These are phyloP conservation scores for Bondarzewia mesenterica DNA, from an alignment of 1,284 basidiomycete genomes.

Conservation along the genomic window DNA sequence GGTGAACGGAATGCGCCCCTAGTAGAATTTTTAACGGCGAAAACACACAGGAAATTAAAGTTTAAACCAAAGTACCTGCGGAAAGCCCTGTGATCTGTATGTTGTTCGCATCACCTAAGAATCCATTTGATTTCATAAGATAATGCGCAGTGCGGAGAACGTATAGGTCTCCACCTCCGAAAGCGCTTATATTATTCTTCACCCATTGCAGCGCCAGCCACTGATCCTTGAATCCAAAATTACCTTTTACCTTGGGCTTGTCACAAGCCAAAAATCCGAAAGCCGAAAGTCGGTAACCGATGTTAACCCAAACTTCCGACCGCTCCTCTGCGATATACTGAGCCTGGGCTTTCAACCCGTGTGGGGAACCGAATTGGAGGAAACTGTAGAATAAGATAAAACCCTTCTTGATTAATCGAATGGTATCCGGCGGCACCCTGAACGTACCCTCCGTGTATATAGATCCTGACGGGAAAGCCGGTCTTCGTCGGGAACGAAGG, in stretches of 20 bases:
- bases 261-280: constrained; percentile 69
- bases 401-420: not conserved
- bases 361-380: constrained; percentile 74
- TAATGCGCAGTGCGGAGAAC: not conserved
- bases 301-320: constrained; percentile 64
- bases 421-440: too few species aligned
- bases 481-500: constrained; percentile 40
- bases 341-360: constrained; percentile 45
- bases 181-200: constrained; percentile 45
- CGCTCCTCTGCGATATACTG: constrained; percentile 59
- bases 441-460: constrained; percentile 67
- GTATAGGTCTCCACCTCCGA: constrained; percentile 38
- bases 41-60: too few species aligned
- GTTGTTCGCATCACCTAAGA: constrained; percentile 43
- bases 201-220: constrained; percentile 61
- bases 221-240: constrained; percentile 76
- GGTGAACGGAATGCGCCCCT: constrained; percentile 72
- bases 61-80: constrained; percentile 55
- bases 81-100: constrained; percentile 62
- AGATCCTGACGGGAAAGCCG: constrained; percentile 61
- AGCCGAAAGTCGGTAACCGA: constrained; percentile 63
- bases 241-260: constrained; percentile 50
- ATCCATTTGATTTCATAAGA: not conserved
- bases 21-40: too few species aligned
- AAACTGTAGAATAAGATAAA: constrained; percentile 36